Evolutionary conservation across 371 early-diverging fungal genomes (phyloP), one percentile per base, ranked within the genome.

Genomic region (Circinella umbellata): DNA sequence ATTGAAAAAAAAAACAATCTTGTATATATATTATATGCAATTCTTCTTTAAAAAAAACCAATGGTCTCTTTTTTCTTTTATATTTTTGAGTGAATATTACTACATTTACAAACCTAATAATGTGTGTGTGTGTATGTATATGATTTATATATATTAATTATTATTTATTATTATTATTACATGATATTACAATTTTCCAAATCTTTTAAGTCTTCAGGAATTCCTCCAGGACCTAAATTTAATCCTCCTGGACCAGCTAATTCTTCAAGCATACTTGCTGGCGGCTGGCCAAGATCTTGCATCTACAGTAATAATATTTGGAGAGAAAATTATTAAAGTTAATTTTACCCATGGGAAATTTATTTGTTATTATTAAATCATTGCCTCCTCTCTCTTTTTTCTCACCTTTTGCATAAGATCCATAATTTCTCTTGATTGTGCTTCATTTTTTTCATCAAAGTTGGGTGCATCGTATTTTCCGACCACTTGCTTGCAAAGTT

Each of bases 221-320:
- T 93, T 37, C 94, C 83, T 37, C 93, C 98, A 34, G 97, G 97
- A 15, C 39, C 39, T 10, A 39, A 39, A 10, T 39, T 39, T 10
- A 39, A 39, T 39, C 39, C 39, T 39, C 39, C 39, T 39, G 39
- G 39, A 39, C 39, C 39, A 39, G 95, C 95, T 73, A 98, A 80
- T 64, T 94, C 92, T 73, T 93, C 91, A 73, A 98, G 78, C 34
- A 98, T 81, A 61, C 90, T 94, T 35, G 91, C 90, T 9, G 98
- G 98, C 20, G 98, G 98, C 71, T 96, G 95, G 17, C 98, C 98
- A 51, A 89, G 88, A 60, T 95, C 95, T 87, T 98, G 98, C 94
- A 98, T 95, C 90, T 93, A 39, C 10, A n/a, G n/a, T n/a, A n/a
- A n/a, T 39, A 6, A 39, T 39, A 39, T 39, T 39, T 39, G 39